Percentiles rank a stretch among this genome's conserved stretches.
Evolutionary conservation across 192 early-diverging fungal species (phyloP).

Genomic region (Nowakowskiella sp.): DNA sequence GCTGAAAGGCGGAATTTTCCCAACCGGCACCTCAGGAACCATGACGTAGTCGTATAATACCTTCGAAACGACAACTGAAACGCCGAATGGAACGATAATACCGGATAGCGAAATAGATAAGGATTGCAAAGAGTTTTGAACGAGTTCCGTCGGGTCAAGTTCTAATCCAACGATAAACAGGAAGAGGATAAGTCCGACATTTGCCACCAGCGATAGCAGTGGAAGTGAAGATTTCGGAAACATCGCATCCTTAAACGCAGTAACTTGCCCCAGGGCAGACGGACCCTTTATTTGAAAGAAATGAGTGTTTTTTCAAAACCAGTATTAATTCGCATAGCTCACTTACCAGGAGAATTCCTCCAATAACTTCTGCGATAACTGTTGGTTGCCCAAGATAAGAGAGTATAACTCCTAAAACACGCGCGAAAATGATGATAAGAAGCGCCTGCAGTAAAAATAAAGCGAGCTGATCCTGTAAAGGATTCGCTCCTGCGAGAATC

Average conservation of each 20-base stretch:
- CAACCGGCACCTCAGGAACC: no score
- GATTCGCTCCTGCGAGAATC: slow-evolving; percentile 13
- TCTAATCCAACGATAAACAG: slow-evolving; percentile 83
- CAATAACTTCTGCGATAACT: slow-evolving; percentile 79
- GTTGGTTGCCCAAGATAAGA: slow-evolving; percentile 63
- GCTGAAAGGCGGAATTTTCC: no score
- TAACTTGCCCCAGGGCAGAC: slow-evolving; percentile 69
- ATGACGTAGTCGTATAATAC: slow-evolving; percentile 31
- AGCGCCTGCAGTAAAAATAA: slow-evolving; percentile 74
- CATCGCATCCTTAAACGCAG: slow-evolving; percentile 54
- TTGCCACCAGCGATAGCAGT: slow-evolving; percentile 69
- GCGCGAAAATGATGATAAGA: slow-evolving; percentile 52
- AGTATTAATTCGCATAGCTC: neutral
- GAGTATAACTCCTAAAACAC: slow-evolving; percentile 57
- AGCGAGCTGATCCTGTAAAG: slow-evolving; percentile 46
- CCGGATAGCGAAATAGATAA: slow-evolving; percentile 67
- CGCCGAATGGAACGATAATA: slow-evolving; percentile 72
- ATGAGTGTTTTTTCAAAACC: slow-evolving; percentile 21
- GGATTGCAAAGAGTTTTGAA: slow-evolving; percentile 16
- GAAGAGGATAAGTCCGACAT: slow-evolving; percentile 81
- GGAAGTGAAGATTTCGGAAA: slow-evolving; percentile 67
- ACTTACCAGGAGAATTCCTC: neutral
- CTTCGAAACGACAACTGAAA: slow-evolving; percentile 60
- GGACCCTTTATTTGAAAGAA: slow-evolving; percentile 87
- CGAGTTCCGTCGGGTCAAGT: slow-evolving; percentile 27